Evolutionary conservation across 768 basidiomycete species (phyloP).

Genomic region (Agrocybe praecox): DNA sequence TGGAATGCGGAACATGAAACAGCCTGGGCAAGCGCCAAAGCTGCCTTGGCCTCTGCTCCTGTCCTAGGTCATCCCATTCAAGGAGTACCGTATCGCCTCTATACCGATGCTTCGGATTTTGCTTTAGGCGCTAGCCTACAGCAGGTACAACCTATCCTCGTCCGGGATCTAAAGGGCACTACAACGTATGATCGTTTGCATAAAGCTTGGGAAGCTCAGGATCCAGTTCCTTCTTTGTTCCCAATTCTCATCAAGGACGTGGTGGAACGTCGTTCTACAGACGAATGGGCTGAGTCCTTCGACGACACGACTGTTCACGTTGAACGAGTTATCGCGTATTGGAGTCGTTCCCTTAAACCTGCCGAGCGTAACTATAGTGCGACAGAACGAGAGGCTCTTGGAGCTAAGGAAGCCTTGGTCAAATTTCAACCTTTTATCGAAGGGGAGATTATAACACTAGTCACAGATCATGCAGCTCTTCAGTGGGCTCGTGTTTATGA

Average conservation of each 20-base stretch:
- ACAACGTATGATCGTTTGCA: slow-evolving; percentile 22
- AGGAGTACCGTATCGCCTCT: slow-evolving; percentile 31
- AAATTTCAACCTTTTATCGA: slow-evolving; percentile 38
- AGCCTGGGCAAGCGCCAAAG: background rate
- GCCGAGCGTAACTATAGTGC: slow-evolving; percentile 38
- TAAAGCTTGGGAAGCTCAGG: slow-evolving; percentile 17
- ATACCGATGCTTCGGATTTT: slow-evolving; percentile 36
- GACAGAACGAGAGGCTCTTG: slow-evolving; percentile 41
- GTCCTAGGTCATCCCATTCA: background rate
- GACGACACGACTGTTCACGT: slow-evolving; percentile 32
- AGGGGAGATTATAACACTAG: slow-evolving; percentile 29
- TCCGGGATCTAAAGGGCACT: slow-evolving; percentile 29
- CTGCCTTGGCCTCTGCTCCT: background rate
- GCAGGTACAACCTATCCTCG: slow-evolving; percentile 31
- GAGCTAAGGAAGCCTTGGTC: slow-evolving; percentile 36
- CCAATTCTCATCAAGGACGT: slow-evolving; percentile 16
- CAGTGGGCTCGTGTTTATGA: slow-evolving; percentile 39
- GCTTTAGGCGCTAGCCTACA: slow-evolving; percentile 30
- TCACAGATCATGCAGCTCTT: slow-evolving; percentile 35
- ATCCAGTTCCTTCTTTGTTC: slow-evolving; percentile 25
- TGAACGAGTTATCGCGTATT: slow-evolving; percentile 17
- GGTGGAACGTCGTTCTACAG: slow-evolving; percentile 14
- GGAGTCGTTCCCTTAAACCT: slow-evolving; percentile 26
- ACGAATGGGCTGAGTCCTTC: slow-evolving; percentile 23
- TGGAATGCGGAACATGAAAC: background rate